Conservation (phyloP, 179 eudicot species). For the Gypsophila paniculata region DNA sequence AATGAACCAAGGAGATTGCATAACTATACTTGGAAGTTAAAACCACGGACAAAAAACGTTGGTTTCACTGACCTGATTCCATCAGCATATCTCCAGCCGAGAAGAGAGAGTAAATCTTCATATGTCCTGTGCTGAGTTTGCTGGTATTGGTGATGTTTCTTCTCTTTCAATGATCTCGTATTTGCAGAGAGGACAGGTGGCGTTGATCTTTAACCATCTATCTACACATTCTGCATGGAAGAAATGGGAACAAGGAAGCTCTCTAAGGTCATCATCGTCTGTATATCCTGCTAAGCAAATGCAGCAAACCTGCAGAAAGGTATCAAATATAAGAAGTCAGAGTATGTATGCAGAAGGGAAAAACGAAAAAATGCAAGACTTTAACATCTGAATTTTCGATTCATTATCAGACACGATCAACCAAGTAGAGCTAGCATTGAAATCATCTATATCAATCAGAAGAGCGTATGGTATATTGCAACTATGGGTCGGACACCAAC, state of each 20-base stretch:
- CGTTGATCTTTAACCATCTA: constrained; percentile 75
- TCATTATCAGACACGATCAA: not conserved
- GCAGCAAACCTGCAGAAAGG: constrained; percentile 57
- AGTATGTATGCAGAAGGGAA: not conserved
- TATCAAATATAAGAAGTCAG: constrained; percentile 11
- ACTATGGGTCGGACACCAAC: too few relatives aligned
- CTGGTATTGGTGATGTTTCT: constrained; percentile 27
- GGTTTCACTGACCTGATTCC: constrained; percentile 33
- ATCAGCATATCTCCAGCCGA: constrained; percentile 6
- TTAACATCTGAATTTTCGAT: not conserved
- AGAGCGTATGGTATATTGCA: not conserved
- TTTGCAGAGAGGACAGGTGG: constrained; percentile 77
- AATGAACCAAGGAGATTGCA: constrained; percentile 16
- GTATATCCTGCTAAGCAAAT: constrained; percentile 62
- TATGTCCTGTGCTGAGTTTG: constrained; percentile 34
- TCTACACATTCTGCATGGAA: constrained; percentile 76
- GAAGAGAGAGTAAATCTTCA: constrained; percentile 12
- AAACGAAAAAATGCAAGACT: not conserved
- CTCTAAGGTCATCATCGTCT: constrained; percentile 62
- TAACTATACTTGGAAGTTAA: constrained; percentile 21
- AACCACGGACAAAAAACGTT: constrained; percentile 32
- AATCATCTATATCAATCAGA: not conserved
- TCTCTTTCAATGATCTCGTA: constrained; percentile 41
- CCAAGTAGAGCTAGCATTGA: not conserved
- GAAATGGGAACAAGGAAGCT: constrained; percentile 75